Evolutionary conservation across 2,329 filamentous ascomycete species (phyloP).

Genomic region (Diaporthe caulivora): DNA sequence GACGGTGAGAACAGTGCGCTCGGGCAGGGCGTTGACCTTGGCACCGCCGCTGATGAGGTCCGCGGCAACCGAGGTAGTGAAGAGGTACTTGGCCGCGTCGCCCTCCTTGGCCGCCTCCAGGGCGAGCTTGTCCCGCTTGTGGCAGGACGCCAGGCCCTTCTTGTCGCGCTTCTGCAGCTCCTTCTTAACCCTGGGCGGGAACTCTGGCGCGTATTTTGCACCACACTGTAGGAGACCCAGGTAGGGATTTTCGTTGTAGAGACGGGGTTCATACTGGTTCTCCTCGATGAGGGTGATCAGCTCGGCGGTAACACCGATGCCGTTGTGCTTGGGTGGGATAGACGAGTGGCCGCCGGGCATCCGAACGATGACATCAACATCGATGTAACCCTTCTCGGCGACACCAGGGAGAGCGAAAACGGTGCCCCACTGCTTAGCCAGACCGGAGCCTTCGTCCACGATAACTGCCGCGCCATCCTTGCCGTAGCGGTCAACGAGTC

Average conservation of each 20-base stretch:
- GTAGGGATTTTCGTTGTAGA: conserved; percentile 57
- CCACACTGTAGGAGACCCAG: conserved; percentile 55
- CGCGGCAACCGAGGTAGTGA: conserved; percentile 73
- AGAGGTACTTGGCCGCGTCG: conserved; percentile 59
- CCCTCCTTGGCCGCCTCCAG: conserved; percentile 60
- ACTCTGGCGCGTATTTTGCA: conserved; percentile 57
- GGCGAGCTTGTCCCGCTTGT: conserved; percentile 57
- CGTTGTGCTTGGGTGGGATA: conserved; percentile 67
- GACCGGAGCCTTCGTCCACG: conserved; percentile 69
- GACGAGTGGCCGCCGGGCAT: conserved; percentile 72
- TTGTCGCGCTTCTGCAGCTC: conserved; percentile 50
- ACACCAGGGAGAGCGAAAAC: conserved; percentile 69
- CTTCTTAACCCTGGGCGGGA: conserved; percentile 58
- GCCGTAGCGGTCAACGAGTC: conserved; percentile 64
- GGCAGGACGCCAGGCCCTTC: conserved; percentile 44
- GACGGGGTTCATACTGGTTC: conserved; percentile 57
- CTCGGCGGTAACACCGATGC: conserved; percentile 61
- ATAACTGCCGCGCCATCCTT: conserved; percentile 67
- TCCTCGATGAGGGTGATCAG: conserved; percentile 61
- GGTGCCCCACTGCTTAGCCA: conserved; percentile 57
- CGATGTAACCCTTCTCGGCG: conserved; percentile 72
- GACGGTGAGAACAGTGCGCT: conserved; percentile 67
- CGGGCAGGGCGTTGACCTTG: conserved; percentile 78
- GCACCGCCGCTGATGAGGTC: conserved; percentile 73
- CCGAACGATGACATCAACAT: conserved; percentile 69